Base-by-base conservation (phyloP, 768 basidiomycete species). In the Mycena albidolilacea region DNA sequence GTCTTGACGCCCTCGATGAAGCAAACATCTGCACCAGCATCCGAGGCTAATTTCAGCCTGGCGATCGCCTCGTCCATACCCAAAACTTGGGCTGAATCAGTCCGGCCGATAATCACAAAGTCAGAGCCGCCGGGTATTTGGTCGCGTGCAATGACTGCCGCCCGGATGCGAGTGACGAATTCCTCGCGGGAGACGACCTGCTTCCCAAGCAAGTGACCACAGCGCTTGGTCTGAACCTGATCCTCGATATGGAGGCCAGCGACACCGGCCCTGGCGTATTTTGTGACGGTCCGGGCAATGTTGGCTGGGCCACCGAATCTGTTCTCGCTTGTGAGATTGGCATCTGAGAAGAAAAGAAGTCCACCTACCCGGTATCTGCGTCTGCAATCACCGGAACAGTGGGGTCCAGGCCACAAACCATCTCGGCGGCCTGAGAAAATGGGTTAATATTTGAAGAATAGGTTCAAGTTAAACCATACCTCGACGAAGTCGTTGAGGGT, bases 1-100 rank as follows among this genome's bases (percentile, higher is more conserved):
- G 89, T 92, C 80, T 89, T 89, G 38, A 94, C 92, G 50, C 93
- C 93, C 79, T 94, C 93, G 44, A 94, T 93, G 82, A 95, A 95
- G 80, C 92, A 94, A 14, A 93, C 92, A 77, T 95, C 93, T 0
- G 93, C 93, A 39, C 93, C 93, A 11, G 88, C 91, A 70, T 91
- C 91, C 0, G 92, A 88, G 10, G 93, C 93, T n/a, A 94, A 86
- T 80, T 91, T 89, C 70, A 94, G 83, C 38, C 93, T 88, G 10
- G 77, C 81, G 62, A 93, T 69, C 0, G 93, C 93, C 81, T 94
- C 93, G 30, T 94, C 92, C 92, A 93, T 93, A 37, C 93, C 93
- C 38, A 93, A 85, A 8, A 91, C 92, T 79, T 94, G 93, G 1
- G 92, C 92, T 2, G 92, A 92, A 79, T 94, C 93, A 4, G 93